Conservation (phyloP, 306 rosid species). For the Vigna trinervia region DNA sequence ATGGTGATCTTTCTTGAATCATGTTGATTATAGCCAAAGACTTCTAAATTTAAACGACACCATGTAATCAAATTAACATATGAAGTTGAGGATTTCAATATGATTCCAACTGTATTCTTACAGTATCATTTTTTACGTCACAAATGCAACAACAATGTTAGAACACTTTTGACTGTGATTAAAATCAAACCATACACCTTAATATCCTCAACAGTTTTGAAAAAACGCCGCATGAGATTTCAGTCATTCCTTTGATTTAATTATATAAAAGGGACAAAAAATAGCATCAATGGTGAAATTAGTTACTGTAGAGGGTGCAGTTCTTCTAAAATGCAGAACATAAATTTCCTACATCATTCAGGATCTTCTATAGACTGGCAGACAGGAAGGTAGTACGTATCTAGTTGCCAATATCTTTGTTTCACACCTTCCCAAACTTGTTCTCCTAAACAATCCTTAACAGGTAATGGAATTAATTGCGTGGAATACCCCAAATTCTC, state of each 20-base stretch:
- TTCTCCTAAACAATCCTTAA: constrained; percentile 87
- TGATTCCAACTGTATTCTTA: constrained; percentile 20
- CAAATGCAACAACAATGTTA: constrained; percentile 31
- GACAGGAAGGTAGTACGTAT: constrained; percentile 91
- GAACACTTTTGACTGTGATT: constrained; percentile 31
- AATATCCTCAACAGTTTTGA: not conserved
- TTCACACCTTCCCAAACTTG: constrained; percentile 94
- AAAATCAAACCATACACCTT: constrained; percentile 38
- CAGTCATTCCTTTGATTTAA: not conserved
- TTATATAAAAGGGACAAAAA: not conserved
- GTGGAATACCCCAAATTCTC: constrained; percentile 90
- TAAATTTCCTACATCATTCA: not conserved
- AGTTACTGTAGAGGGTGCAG: not conserved
- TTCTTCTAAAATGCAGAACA: not conserved
- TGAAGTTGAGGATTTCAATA: constrained; percentile 29
- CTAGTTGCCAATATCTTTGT: constrained; percentile 97
- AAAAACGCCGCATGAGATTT: not conserved
- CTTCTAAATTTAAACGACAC: constrained; percentile 23
- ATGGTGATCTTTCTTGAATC: constrained; percentile 15
- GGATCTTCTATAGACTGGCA: constrained; percentile 69
- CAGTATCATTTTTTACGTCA: constrained; percentile 27
- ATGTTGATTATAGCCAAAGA: not conserved
- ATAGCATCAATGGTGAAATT: not conserved
- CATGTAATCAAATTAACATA: constrained; percentile 19
- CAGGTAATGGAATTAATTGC: constrained; percentile 87